These are phyloP conservation scores for Hypoxylon sp. DNA, from an alignment of 2,329 filamentous ascomycete species.

Conservation along the genomic window DNA sequence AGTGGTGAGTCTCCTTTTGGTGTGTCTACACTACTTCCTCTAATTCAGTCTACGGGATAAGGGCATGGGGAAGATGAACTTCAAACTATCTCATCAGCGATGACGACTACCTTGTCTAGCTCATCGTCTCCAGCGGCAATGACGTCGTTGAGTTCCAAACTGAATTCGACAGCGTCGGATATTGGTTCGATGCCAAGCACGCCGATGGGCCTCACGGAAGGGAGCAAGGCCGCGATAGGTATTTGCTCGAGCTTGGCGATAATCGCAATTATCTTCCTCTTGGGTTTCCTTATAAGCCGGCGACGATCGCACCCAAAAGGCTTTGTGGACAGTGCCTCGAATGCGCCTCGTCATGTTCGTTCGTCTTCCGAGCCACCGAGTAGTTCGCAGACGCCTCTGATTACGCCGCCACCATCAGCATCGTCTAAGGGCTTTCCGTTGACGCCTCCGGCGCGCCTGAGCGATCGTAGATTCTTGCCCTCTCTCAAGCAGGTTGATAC, in stretches of 20 bases:
- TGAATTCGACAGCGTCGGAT: conserved; percentile 47
- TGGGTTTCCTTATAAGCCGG: conserved; percentile 58
- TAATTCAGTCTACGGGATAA: conserved; percentile 1
- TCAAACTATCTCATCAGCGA: conserved; percentile 17
- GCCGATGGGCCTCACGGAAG: conserved; percentile 54
- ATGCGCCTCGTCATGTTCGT: conserved; percentile 47
- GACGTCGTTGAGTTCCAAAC: conserved; percentile 24
- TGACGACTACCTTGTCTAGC: conserved; percentile 12
- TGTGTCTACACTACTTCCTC: neutral
- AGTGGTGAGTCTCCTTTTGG: conserved; percentile 29
- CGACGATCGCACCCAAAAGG: conserved; percentile 47
- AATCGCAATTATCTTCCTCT: conserved; percentile 56
- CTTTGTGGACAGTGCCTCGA: conserved; percentile 41
- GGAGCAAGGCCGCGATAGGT: conserved; percentile 63
- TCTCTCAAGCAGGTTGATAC: conserved; percentile 49
- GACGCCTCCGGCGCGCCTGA: conserved; percentile 65
- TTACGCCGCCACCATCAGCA: conserved; percentile 57
- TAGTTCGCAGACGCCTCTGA: conserved; percentile 61
- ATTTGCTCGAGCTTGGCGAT: conserved; percentile 60
- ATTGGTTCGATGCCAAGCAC: conserved; percentile 20
- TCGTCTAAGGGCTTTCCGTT: conserved; percentile 53
- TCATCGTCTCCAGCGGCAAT: conserved; percentile 19
- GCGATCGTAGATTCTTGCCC: conserved; percentile 63
- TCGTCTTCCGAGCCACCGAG: conserved; percentile 49
- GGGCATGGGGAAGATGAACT: neutral